Evolutionary conservation across 2,329 filamentous ascomycete species (phyloP), one percentile per base, ranked within the genome.

Genomic region (Penicillium sp.): DNA sequence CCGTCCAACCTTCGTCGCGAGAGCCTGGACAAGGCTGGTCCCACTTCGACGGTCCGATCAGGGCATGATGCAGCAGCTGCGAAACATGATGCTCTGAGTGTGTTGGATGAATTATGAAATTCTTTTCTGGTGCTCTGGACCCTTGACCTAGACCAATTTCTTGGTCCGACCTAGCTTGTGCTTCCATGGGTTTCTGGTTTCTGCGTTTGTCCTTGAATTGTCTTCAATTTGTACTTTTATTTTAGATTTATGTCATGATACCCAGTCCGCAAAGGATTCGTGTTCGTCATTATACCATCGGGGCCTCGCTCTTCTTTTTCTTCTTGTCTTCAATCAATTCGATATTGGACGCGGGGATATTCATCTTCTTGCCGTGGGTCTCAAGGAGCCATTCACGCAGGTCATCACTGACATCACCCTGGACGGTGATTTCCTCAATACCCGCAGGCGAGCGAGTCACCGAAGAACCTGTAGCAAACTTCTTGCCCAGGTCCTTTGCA

Each of bases 401-500:
- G 77, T 99, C 94, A 68, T 94, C 90, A 73, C 92, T 96, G 60
- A 99, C 87, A 77, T 99, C 94, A 34, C 94, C 94, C 78, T 99
- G 94, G 20, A 99, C 91, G 5, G 96, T 95, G 72, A 99, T 97
- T 78, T 97, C 94, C 76, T 99, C 94, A 18, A 89, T 89, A 22
- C 90, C 91, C 53, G 86, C 87, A 0, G 91, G 84, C 1, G 89
- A 84, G 78, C 97, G 96, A 9, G 93, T 97, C 43, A 99, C 94
- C 43, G 88, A 92, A 16, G 87, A 89, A 0, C 94, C 94, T 10
- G 94, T 97, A 31, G 94, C 94, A 71, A 99, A 97, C 78, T 97
- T 97, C 84, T 97, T 99, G 61, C 94, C 94, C 65, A 97, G 87
- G 70, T 97, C 94, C 81, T 97, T 97, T 56, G 92, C 88, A 8